Evolutionary conservation across 2,329 filamentous ascomycete genomes (phyloP).

Genomic region (Hymenoscyphus albidus): DNA sequence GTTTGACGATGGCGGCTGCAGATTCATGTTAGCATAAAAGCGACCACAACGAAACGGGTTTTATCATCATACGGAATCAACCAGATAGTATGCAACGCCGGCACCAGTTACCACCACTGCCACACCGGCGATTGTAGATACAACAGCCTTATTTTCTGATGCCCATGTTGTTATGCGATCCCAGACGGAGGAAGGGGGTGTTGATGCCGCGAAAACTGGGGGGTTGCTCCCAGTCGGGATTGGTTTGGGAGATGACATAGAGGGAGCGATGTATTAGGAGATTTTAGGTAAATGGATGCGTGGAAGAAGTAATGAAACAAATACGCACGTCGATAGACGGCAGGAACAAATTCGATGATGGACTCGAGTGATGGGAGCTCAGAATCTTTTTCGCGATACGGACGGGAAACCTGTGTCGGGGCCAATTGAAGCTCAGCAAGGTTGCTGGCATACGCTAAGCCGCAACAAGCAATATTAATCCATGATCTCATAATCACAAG

Average conservation of each 20-base stretch:
- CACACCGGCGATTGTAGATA: conserved; percentile 94
- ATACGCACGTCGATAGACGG: conserved; percentile 21
- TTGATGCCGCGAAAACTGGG: conserved; percentile 34
- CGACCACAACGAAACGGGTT: conserved; percentile 11
- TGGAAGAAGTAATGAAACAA: conserved; percentile 20
- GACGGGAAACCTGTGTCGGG: background rate
- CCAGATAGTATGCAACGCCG: conserved; percentile 89
- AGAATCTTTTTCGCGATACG: conserved; percentile 23
- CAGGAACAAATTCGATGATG: conserved; percentile 19
- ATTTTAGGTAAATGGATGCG: conserved; percentile 17
- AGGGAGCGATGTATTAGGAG: conserved; percentile 26
- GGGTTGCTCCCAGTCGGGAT: conserved; percentile 27
- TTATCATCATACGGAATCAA: conserved; percentile 47
- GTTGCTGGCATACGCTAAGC: background rate
- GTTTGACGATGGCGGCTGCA: conserved; percentile 27
- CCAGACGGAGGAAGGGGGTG: conserved; percentile 50
- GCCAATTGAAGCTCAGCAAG: background rate
- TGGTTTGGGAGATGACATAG: conserved; percentile 30
- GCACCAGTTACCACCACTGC: conserved; percentile 88
- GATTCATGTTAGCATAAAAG: conserved; percentile 17
- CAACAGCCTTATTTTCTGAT: conserved; percentile 89
- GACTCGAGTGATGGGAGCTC: conserved; percentile 11
- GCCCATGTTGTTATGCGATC: conserved; percentile 89
- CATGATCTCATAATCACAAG: conserved; percentile 2
- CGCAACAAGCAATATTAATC: background rate